Base-by-base conservation (phyloP, 352 stramenopile species). In the Pythium diclinum region DNA sequence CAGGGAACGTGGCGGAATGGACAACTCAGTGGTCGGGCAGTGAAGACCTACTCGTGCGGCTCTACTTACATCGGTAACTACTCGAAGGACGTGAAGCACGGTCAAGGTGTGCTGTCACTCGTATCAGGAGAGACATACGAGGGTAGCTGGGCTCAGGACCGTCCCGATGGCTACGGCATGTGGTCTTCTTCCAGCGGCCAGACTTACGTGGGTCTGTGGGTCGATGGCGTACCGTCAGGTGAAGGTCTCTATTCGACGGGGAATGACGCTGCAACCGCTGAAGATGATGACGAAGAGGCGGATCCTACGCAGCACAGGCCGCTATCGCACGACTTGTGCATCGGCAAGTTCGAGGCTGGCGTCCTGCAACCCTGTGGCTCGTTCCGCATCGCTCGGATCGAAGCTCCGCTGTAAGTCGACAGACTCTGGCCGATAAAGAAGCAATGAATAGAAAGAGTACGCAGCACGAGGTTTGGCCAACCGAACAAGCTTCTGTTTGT, bases 111-210 rank as follows among this genome's bases (percentile, higher is more conserved):
- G 0, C 54, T 92, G 13, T 75, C 65, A 10, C 79, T 90, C n/a
- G 57, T 74, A 1, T 79, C 75, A 3, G 83, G 82, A 13, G 85
- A 89, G 59, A 54, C 78, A 2, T 94, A 85, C 48, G 85, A 94
- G 71, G 85, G 83, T 32, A 75, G 78, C 49, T 94, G 83, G 85
- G 16, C 61, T 10, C 61, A 63, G 3, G 77, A 79, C 53, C 64
- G 73, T 32, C 72, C 88, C 42, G 63, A 83, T 16, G 85, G 85
- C 21, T 89, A 84, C 61, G 85, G 85, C n/a, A 77, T 75, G 38
- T 92, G 81, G 79, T 76, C 72, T 28, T 74, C 73, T 6, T 65
- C 68, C 17, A 70, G 79, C 36, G 77, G 79, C 11, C 68, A 65
- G 8, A 73, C 67, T 13, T 92, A 77, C 47, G 74, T 89, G 46